Percentiles rank a stretch among this genome's conserved stretches.
Conservation (phyloP, 1,284 basidiomycete species). For the Heliocybe sulcata region DNA sequence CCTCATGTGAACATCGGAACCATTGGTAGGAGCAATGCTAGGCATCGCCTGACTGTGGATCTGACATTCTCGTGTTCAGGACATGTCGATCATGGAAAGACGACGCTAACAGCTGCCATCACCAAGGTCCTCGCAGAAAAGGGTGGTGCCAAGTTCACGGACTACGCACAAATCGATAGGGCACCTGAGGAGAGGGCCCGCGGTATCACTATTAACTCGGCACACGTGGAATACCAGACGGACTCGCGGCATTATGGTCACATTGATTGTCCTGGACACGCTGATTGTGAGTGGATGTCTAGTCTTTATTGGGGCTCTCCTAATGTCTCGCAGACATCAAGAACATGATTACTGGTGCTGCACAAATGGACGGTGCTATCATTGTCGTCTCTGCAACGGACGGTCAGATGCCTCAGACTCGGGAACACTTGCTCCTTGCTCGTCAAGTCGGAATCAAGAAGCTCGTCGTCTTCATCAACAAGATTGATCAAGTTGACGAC, state of each 20-base stretch:
- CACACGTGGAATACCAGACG: conserved; percentile 99
- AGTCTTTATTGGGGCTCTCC: background rate
- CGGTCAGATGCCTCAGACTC: conserved; percentile 99
- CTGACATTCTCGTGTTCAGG: conserved; percentile 31
- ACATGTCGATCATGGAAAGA: conserved; percentile 94
- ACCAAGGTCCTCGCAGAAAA: conserved; percentile 87
- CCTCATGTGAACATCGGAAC: conserved; percentile 98
- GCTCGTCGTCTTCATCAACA: conserved; percentile 99
- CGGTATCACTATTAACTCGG: conserved; percentile 95
- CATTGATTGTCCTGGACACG: conserved; percentile 97
- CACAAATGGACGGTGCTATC: conserved; percentile 97
- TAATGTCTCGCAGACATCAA: conserved; percentile 60
- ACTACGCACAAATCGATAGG: conserved; percentile 98
- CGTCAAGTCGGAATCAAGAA: conserved; percentile 98
- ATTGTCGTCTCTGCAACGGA: conserved; percentile 98
- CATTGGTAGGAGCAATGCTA: conserved; percentile 51
- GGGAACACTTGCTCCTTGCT: conserved; percentile 95
- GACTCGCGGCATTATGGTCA: conserved; percentile 92
- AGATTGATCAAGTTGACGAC: conserved; percentile 96
- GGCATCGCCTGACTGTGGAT: conserved; percentile 7
- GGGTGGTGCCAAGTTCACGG: conserved; percentile 91
- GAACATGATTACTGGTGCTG: conserved; percentile 99
- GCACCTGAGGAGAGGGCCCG: conserved; percentile 99
- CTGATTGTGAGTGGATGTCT: conserved; percentile 62
- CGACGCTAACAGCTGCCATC: conserved; percentile 97